Evolutionary conservation across 176 grass and related monocot species (phyloP), one percentile per base, ranked within the genome.

Genomic region (Tillandsia fasciculata): DNA sequence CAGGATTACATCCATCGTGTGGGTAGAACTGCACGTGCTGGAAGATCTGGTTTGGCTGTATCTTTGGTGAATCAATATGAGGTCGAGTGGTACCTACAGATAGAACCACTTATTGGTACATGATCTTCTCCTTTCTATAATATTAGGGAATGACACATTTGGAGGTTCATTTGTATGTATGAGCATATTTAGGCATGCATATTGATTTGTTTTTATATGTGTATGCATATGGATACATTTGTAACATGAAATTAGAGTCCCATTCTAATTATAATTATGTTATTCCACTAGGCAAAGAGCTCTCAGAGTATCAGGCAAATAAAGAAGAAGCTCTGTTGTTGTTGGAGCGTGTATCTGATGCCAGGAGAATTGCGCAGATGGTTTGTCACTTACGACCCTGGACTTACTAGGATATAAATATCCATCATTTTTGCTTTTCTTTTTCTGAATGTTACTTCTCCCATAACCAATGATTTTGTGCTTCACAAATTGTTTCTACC

Each of bases 1-100:
- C 73, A 92, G 89, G 94, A 92, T 85, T 97, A 97, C 74, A 77
- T 97, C 58, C 94, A 97, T 92, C 86, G 86, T 56, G 94, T 92
- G 9, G 94, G 94, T 67, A 92, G 94, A 79, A 97, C 93, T 57
- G 89, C 93, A 64, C 88, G 94, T 77, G 89, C 94, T 61, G 89
- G 94, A 63, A 77, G 70, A 11, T 90, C 89, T 79, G 94, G 94
- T 57, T 79, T 87, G 33, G 94, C 94, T 14, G 65, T 90, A 70
- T 90, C 94, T 52, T 87, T 97, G 24, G 94, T 97, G 49, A 97
- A 90, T 68, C 94, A 92, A 68, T 97, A 90, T n/a, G 94, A 90
- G 68, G 82, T 75, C 20, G 72, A 87, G 77, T 87, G 86, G 86
- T 97, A 90, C 79, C 56, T 85, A 74, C 77, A 75, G 74, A 97